Percentiles rank a stretch among this genome's conserved stretches.
Evolutionary conservation across 2,329 filamentous ascomycete genomes (phyloP).

Genomic region (Sclerotinia subarctica): DNA sequence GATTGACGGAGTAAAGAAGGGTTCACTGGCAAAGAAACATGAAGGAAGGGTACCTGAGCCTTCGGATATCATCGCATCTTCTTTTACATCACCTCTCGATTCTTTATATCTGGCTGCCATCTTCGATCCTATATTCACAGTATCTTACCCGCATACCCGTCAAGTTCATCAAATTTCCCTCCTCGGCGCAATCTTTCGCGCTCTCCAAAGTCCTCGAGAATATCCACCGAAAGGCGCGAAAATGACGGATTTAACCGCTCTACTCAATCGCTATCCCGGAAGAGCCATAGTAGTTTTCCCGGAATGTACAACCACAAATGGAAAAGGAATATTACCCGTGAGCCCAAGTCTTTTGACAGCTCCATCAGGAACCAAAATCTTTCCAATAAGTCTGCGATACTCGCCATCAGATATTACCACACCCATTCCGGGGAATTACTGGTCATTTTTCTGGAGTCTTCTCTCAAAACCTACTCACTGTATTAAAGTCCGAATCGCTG

Average conservation of each 20-base stretch:
- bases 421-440: slow-evolving; percentile 72
- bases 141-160: slow-evolving; percentile 72
- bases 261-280: slow-evolving; percentile 66
- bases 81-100: slow-evolving; percentile 90
- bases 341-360: slow-evolving; percentile 72
- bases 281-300: slow-evolving; percentile 85
- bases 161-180: slow-evolving; percentile 76
- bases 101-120: slow-evolving; percentile 91
- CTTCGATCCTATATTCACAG: slow-evolving; percentile 92
- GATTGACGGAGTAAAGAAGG: slow-evolving; percentile 92
- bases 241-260: slow-evolving; percentile 58
- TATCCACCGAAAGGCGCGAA: slow-evolving; percentile 46
- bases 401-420: slow-evolving; percentile 87
- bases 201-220: slow-evolving; percentile 59
- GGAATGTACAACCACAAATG: slow-evolving; percentile 92
- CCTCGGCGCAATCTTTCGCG: slow-evolving; percentile 68
- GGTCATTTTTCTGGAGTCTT: slow-evolving; percentile 78
- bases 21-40: slow-evolving; percentile 74
- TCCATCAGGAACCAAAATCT: slow-evolving; percentile 69
- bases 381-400: slow-evolving; percentile 87
- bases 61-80: slow-evolving; percentile 80
- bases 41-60: slow-evolving; percentile 71
- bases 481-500: slow-evolving; percentile 86
- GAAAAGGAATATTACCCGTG: slow-evolving; percentile 81
- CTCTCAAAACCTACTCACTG: slow-evolving; percentile 82